A percentile compares a stretch with the other conserved stretches of the same genome.
These are phyloP conservation scores for Naganishia friedmannii DNA, from an alignment of 768 basidiomycete species.

Conservation along the genomic window DNA sequence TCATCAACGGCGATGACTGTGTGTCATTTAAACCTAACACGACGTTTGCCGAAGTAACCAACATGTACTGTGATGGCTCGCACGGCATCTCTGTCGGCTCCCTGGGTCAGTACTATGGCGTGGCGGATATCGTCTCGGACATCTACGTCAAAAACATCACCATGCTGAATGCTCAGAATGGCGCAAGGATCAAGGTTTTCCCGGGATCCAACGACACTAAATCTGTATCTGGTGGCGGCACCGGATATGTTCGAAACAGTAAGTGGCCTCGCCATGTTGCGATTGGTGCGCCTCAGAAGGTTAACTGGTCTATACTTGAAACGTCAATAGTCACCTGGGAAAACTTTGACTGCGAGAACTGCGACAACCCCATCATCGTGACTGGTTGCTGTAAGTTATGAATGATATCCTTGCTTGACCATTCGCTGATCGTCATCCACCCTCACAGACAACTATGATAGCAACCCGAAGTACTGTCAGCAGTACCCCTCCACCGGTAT, in stretches of 20 bases:
- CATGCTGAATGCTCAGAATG: slow-evolving; percentile 65
- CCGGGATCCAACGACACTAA: slow-evolving; percentile 63
- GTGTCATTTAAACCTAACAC: slow-evolving; percentile 61
- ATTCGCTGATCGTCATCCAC: neutral
- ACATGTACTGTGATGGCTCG: slow-evolving; percentile 58
- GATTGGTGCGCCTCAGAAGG: too few relatives aligned
- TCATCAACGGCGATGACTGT: slow-evolving; percentile 56
- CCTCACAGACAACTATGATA: slow-evolving; percentile 33
- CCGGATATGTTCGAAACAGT: slow-evolving; percentile 54
- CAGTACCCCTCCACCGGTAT: slow-evolving; percentile 56
- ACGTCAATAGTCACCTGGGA: slow-evolving; percentile 28
- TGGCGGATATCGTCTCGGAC: slow-evolving; percentile 30
- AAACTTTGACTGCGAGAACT: slow-evolving; percentile 43
- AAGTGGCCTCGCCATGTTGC: slow-evolving; percentile 26
- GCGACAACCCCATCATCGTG: slow-evolving; percentile 63
- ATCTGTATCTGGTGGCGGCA: slow-evolving; percentile 58
- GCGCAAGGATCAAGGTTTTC: slow-evolving; percentile 68
- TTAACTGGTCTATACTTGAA: neutral
- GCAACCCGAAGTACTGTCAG: slow-evolving; percentile 57
- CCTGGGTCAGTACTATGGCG: slow-evolving; percentile 57
- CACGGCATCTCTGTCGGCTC: slow-evolving; percentile 65
- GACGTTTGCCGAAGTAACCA: slow-evolving; percentile 61
- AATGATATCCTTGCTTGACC: neutral
- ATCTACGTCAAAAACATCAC: slow-evolving; percentile 48
- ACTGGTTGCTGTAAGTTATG: slow-evolving; percentile 57